phyloP scores from a whole-genome alignment of 2,329 filamentous ascomycete species.

The Aspergillus quadrilineatus region DNA sequence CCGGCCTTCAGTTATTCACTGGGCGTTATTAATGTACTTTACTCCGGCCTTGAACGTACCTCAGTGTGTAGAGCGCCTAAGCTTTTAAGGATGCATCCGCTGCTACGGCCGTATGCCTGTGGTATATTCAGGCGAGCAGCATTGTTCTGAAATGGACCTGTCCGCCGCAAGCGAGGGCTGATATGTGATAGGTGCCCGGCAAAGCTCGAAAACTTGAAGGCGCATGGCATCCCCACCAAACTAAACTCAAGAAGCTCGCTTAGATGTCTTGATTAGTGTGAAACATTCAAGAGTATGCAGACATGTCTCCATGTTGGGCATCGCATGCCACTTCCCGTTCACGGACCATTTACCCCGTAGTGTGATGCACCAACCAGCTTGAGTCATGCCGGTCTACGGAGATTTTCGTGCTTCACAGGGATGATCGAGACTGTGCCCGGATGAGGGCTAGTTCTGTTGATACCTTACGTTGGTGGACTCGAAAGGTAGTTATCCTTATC shows the following conservation, averaged over 20 bases:
- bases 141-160: too few species aligned
- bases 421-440: too few species aligned
- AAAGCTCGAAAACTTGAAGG: too few species aligned
- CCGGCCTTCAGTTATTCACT: not conserved
- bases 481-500: too few species aligned
- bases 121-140: too few species aligned
- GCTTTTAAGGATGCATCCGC: not conserved
- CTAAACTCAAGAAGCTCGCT: too few species aligned
- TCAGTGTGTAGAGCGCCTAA: not conserved
- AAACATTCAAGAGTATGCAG: not conserved
- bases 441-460: too few species aligned
- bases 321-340: not conserved
- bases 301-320: constrained; percentile 16
- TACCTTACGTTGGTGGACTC: too few species aligned
- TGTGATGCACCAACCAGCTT: not conserved
- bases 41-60: not conserved
- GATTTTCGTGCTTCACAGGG: not conserved
- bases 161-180: too few species aligned
- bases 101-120: not conserved
- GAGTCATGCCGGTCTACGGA: constrained; percentile 6
- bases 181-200: too few species aligned
- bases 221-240: too few species aligned
- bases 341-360: constrained; percentile 5
- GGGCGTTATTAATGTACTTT: constrained; percentile 4
- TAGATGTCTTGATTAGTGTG: not conserved